Base-by-base conservation (phyloP, 2,329 filamentous ascomycete species). In the Leptosphaerulina australis region DNA sequence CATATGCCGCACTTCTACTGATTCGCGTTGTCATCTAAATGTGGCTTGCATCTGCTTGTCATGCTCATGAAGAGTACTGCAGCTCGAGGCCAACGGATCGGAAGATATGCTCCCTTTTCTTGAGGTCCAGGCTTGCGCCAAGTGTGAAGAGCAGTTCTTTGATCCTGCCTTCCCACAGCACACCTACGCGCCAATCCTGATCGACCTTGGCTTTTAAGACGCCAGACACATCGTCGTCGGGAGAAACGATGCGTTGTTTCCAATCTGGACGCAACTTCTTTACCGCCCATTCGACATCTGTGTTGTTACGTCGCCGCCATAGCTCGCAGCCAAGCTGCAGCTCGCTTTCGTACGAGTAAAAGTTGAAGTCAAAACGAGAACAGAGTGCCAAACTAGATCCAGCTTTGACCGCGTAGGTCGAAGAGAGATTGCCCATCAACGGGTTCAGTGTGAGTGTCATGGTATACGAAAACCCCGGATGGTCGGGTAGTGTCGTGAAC, bases 331-430 rank as follows among this genome's bases (percentile, higher is more conserved):
- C 94, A 18, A 97, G 83, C 20, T 91, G 87, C 79, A 96, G 88
- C 50, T 94, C 89, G 68, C 91, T 96, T 77, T 99, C 94, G 77
- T 97, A 99, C 70, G 91, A 96, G 75, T 97, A 97, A 39, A 97
- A 88, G 67, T 99, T 99, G 76, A 99, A 99, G 68, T 95, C 91
- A 76, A 97, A 93, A 39, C 88, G 86, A 17, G 91, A 95, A 57
- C 91, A 94, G 39, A 99, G 82, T 9, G 91, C 89, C 60, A 96
- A 84, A 64, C 91, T 85, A 25, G 83, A 83, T 3, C 91, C 91
- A 2, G 93, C 93, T 66, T 90, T 88, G 37, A 97, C 90, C 0
- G 94, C 90, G 71, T 99, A 99, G 12, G 86, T 96, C 26, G 91
- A 90, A 49, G 88, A 92, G 52, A 99, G 81, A 67, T 90, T 96